Conservation (phyloP, 2,329 filamentous ascomycete genomes). For the Colletotrichum sp. region DNA sequence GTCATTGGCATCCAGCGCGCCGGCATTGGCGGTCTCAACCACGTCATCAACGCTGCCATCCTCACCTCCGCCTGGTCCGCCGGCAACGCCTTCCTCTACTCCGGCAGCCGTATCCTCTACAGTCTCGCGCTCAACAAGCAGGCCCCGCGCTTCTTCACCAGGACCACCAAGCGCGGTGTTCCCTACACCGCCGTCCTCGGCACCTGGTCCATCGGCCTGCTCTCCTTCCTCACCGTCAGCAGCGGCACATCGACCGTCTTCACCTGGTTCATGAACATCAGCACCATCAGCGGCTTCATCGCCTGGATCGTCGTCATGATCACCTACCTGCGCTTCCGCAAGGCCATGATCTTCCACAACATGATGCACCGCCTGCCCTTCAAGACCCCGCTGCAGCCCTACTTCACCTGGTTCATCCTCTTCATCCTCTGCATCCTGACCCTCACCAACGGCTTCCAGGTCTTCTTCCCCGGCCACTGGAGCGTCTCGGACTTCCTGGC, state of each 20-base stretch:
- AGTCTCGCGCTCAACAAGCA: slow-evolving; percentile 71
- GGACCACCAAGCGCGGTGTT: slow-evolving; percentile 66
- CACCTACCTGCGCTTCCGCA: slow-evolving; percentile 64
- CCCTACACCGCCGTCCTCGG: slow-evolving; percentile 59
- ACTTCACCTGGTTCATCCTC: slow-evolving; percentile 67
- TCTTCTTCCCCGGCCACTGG: slow-evolving; percentile 73
- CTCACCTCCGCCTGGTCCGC: slow-evolving; percentile 70
- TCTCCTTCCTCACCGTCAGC: slow-evolving; percentile 74
- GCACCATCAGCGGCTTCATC: slow-evolving; percentile 65
- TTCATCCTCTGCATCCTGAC: slow-evolving; percentile 65
- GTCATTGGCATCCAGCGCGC: slow-evolving; percentile 72
- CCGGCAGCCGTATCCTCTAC: slow-evolving; percentile 72
- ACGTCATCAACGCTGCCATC: slow-evolving; percentile 72
- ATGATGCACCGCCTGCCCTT: slow-evolving; percentile 58
- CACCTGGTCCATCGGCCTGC: slow-evolving; percentile 64
- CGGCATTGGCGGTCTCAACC: slow-evolving; percentile 67
- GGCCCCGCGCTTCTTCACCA: slow-evolving; percentile 65
- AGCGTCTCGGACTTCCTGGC: slow-evolving; percentile 67
- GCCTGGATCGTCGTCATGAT: slow-evolving; percentile 65
- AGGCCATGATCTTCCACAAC: slow-evolving; percentile 58
- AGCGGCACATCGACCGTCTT: slow-evolving; percentile 69
- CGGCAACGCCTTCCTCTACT: slow-evolving; percentile 68
- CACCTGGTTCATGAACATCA: slow-evolving; percentile 75
- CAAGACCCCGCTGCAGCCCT: slow-evolving; percentile 61
- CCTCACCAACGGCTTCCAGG: slow-evolving; percentile 77